Conservation (phyloP, 2,329 filamentous ascomycete species). For the Penicillium verrucosum region DNA sequence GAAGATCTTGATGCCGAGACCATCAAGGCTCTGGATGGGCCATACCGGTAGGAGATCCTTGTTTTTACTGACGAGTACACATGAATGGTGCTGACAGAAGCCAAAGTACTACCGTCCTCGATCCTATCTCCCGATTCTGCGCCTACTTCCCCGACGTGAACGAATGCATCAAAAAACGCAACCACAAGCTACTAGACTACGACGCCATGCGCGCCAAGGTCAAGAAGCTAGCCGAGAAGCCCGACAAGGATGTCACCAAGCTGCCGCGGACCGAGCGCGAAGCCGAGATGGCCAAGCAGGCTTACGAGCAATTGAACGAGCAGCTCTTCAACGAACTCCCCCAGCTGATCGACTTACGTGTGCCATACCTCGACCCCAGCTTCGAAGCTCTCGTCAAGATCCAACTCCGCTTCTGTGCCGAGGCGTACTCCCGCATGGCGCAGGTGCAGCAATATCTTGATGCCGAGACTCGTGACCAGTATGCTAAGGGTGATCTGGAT, state of each 20-base stretch:
- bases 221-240: slow-evolving; percentile 95
- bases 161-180: slow-evolving; percentile 98
- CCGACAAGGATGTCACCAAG: slow-evolving; percentile 97
- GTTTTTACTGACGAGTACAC: neutral
- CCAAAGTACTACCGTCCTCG: slow-evolving; percentile 77
- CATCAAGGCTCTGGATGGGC: slow-evolving; percentile 95
- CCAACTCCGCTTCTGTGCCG: slow-evolving; percentile 93
- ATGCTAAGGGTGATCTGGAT: slow-evolving; percentile 89
- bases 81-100: neutral
- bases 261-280: slow-evolving; percentile 95
- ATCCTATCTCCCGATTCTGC: slow-evolving; percentile 94
- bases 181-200: slow-evolving; percentile 98
- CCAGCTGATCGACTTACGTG: slow-evolving; percentile 91
- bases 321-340: slow-evolving; percentile 90
- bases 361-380: slow-evolving; percentile 93
- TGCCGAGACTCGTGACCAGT: slow-evolving; percentile 91
- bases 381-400: slow-evolving; percentile 99
- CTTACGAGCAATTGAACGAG: slow-evolving; percentile 96
- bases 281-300: slow-evolving; percentile 85
- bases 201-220: slow-evolving; percentile 93
- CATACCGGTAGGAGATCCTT: slow-evolving; percentile 64
- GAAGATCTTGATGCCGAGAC: slow-evolving; percentile 97
- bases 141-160: slow-evolving; percentile 99
- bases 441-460: slow-evolving; percentile 99
- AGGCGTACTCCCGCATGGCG: slow-evolving; percentile 96